These are phyloP conservation scores for Bruguiera sexangula DNA, from an alignment of 345 rosid genomes.

Conservation along the genomic window DNA sequence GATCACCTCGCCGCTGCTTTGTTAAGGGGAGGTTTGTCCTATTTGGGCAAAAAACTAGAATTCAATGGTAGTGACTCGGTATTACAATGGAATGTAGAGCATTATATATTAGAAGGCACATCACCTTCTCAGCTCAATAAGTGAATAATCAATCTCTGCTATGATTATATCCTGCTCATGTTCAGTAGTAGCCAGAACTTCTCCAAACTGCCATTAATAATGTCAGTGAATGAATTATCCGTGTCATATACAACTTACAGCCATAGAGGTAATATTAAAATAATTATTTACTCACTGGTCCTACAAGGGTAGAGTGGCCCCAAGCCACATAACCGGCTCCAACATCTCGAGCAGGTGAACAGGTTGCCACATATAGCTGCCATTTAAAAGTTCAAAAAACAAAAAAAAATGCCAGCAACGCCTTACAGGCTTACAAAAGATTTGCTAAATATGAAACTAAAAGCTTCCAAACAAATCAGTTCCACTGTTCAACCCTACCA, in stretches of 20 bases:
- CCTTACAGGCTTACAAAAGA: slow-evolving; percentile 1
- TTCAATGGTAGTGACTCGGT: background rate
- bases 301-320: slow-evolving; percentile 97
- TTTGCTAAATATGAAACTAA: background rate
- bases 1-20: slow-evolving; percentile 75
- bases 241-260: background rate
- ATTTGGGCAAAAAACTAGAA: background rate
- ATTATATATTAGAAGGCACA: background rate
- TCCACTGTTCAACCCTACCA: no score
- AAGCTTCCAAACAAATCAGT: background rate
- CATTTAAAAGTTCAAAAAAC: slow-evolving; percentile 17
- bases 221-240: background rate
- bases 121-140: slow-evolving; percentile 72
- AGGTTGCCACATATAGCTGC: slow-evolving; percentile 89
- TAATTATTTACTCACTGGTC: slow-evolving; percentile 56
- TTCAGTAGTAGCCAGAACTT: slow-evolving; percentile 80
- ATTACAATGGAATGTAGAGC: background rate
- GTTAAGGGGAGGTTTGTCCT: slow-evolving; percentile 71
- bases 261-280: background rate
- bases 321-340: slow-evolving; percentile 80
- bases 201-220: slow-evolving; percentile 69
- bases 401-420: slow-evolving; percentile 5
- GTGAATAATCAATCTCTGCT: slow-evolving; percentile 82
- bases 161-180: slow-evolving; percentile 71
- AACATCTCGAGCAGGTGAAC: slow-evolving; percentile 84